Evolutionary conservation across 176 grass and related monocot species (phyloP).

Genomic region (Carex scoparia): DNA sequence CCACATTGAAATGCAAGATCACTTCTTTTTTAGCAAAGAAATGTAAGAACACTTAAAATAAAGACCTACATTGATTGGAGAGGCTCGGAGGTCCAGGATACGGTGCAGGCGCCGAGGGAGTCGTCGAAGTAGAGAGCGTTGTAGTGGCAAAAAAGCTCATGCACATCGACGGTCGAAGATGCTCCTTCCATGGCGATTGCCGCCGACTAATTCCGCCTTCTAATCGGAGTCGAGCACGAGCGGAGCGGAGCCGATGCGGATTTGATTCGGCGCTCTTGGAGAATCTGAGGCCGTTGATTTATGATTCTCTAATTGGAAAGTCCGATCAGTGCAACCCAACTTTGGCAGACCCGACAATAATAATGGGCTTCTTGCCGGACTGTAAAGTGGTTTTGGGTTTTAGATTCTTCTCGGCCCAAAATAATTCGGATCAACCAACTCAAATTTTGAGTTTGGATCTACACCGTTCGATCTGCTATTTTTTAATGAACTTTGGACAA

Average conservation of each 20-base stretch:
- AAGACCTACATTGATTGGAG: not conserved
- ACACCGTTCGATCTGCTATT: too few species aligned
- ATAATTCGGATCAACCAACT: too few species aligned
- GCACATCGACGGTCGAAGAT: conserved; percentile 37
- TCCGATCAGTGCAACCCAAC: not conserved
- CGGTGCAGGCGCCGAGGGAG: conserved; percentile 41
- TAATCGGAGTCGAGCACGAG: not conserved
- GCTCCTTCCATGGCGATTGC: conserved; percentile 5
- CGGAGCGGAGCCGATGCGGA: not conserved
- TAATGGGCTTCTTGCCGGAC: not conserved
- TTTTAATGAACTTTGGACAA: too few species aligned
- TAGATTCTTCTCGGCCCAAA: not conserved
- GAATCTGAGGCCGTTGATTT: not conserved
- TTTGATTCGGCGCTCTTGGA: not conserved
- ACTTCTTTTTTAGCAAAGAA: not conserved
- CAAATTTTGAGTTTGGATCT: too few species aligned
- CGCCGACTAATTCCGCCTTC: not conserved
- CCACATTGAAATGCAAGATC: not conserved
- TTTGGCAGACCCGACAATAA: not conserved
- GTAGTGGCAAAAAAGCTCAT: conserved; percentile 51
- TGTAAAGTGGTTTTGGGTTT: not conserved
- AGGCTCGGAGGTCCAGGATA: conserved; percentile 33
- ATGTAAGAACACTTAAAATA: not conserved
- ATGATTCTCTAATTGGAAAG: not conserved
- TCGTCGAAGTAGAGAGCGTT: conserved; percentile 62